These are phyloP conservation scores for Starmerella asiatica DNA, from an alignment of 805 yeast species.

Conservation along the genomic window DNA sequence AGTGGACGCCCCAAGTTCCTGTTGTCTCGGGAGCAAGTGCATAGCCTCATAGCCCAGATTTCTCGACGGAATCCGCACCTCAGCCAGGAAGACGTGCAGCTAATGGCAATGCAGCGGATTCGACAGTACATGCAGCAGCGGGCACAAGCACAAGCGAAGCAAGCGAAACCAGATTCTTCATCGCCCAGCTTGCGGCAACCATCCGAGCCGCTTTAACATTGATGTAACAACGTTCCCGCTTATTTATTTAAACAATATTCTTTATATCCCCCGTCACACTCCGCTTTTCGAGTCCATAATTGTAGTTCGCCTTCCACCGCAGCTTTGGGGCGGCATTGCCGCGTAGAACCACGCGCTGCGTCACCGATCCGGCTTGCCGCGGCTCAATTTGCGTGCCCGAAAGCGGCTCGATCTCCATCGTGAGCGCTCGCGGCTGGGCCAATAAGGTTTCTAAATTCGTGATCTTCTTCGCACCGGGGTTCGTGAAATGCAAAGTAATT, in stretches of 20 bases:
- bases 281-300: constrained; percentile 33
- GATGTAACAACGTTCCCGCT: background rate
- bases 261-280: constrained; percentile 33
- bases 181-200: no score
- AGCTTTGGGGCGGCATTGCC: constrained; percentile 39
- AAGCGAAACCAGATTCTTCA: background rate
- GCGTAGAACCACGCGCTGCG: constrained; percentile 36
- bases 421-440: constrained; percentile 57
- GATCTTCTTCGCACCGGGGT: constrained; percentile 34
- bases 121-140: constrained; percentile 16
- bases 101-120: constrained; percentile 17
- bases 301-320: constrained; percentile 60
- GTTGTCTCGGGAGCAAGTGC: constrained; percentile 17
- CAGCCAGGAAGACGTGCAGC: constrained; percentile 20
- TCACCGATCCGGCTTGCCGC: constrained; percentile 38
- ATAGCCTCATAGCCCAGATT: constrained; percentile 18
- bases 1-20: constrained; percentile 9
- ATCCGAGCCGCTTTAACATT: background rate
- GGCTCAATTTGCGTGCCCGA: constrained; percentile 41
- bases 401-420: constrained; percentile 48
- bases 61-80: constrained; percentile 16
- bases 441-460: constrained; percentile 44
- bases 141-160: background rate
- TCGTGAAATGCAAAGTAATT: constrained; percentile 41
- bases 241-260: constrained; percentile 2